phyloP scores from a whole-genome alignment of 768 basidiomycete species.

The Boletus pseudopeckii region DNA sequence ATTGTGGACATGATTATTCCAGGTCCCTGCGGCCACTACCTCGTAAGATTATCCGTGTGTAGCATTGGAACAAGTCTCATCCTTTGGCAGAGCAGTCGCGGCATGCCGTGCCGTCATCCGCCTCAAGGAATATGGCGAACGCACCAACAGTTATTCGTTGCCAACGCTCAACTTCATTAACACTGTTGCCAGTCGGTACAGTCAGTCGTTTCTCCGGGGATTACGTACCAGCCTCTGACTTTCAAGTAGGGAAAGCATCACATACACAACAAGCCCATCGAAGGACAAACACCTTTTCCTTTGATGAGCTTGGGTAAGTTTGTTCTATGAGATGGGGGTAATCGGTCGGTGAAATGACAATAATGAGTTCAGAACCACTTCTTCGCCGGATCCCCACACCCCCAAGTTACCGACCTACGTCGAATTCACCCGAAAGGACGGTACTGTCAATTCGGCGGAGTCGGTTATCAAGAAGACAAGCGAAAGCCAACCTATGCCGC shows the following conservation, averaged over 20 bases:
- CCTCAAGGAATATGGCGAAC: constrained; percentile 51
- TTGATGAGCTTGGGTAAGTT: constrained; percentile 21
- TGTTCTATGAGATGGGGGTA: not conserved
- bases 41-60: constrained; percentile 41
- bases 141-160: constrained; percentile 9
- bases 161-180: constrained; percentile 24
- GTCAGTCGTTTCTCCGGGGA: constrained; percentile 1
- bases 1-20: not conserved
- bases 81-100: constrained; percentile 33
- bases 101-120: constrained; percentile 67
- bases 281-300: constrained; percentile 10
- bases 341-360: not conserved
- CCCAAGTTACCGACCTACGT: constrained; percentile 20
- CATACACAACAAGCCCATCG: constrained; percentile 5
- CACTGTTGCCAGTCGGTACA: constrained; percentile 18
- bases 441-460: constrained; percentile 1
- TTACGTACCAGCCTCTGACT: not conserved
- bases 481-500: not conserved
- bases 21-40: constrained; percentile 64
- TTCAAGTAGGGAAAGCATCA: constrained; percentile 14
- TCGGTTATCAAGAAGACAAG: constrained; percentile 3
- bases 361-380: constrained; percentile 5
- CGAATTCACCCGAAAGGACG: constrained; percentile 4
- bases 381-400: constrained; percentile 4
- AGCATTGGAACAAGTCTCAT: not conserved